These are phyloP conservation scores for Lactifluus pinguis DNA, from an alignment of 768 basidiomycete species.

Conservation along the genomic window DNA sequence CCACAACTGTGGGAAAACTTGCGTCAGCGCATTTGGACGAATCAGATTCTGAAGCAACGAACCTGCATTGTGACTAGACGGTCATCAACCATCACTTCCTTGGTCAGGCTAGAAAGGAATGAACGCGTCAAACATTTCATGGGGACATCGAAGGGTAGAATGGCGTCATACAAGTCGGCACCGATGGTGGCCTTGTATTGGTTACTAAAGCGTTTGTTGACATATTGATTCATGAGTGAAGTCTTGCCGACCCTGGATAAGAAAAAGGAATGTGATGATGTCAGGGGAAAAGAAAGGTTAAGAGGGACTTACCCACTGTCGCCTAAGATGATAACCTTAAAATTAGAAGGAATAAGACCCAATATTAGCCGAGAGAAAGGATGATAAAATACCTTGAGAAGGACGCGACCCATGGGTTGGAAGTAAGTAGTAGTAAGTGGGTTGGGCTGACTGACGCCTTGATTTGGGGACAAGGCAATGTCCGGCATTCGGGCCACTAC, in stretches of 20 bases:
- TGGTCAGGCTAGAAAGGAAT: slow-evolving; percentile 60
- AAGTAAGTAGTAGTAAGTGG: not conserved
- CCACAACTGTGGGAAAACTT: slow-evolving; percentile 65
- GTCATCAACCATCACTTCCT: slow-evolving; percentile 98
- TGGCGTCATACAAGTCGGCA: slow-evolving; percentile 76
- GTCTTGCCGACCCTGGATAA: slow-evolving; percentile 87
- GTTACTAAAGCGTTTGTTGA: slow-evolving; percentile 98
- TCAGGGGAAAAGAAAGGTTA: not conserved
- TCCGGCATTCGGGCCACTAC: not conserved
- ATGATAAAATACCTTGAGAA: slow-evolving; percentile 58
- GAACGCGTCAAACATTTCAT: not conserved
- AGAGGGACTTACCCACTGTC: slow-evolving; percentile 78
- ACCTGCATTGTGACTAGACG: slow-evolving; percentile 99
- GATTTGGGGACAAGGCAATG: not conserved
- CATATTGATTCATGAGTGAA: slow-evolving; percentile 99
- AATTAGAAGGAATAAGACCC: not conserved
- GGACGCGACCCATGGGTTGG: slow-evolving; percentile 65
- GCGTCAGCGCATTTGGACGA: not conserved
- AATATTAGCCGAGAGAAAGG: not conserved
- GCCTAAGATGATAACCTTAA: slow-evolving; percentile 94
- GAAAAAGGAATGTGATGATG: slow-evolving; percentile 7
- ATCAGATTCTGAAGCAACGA: slow-evolving; percentile 18
- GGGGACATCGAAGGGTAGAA: slow-evolving; percentile 20
- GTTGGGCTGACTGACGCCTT: not conserved
- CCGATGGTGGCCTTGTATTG: slow-evolving; percentile 99